Evolutionary conservation across 2,329 filamentous ascomycete species (phyloP).

Genomic region (Stachybotrys echinatus): DNA sequence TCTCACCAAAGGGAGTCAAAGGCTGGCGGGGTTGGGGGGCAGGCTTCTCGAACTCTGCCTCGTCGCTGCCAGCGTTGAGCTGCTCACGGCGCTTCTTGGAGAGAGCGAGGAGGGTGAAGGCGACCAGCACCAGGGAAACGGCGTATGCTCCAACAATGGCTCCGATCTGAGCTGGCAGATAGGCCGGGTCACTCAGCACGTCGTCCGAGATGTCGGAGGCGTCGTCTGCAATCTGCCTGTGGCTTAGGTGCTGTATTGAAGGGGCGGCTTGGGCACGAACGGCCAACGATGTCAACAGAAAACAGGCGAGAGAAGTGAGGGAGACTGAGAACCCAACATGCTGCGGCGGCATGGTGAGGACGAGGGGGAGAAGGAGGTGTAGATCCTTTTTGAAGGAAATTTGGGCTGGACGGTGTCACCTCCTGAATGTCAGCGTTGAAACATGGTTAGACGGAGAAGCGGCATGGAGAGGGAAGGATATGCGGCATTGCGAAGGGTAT

Average conservation of each 20-base stretch:
- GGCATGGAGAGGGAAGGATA: slow-evolving; percentile 35
- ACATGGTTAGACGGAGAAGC: slow-evolving; percentile 43
- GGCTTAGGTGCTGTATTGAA: slow-evolving; percentile 15
- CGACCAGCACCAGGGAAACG: slow-evolving; percentile 68
- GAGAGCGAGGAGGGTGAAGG: slow-evolving; percentile 58
- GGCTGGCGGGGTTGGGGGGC: slow-evolving; percentile 2
- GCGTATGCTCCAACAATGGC: slow-evolving; percentile 82
- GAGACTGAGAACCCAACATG: background rate
- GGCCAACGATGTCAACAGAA: slow-evolving; percentile 18
- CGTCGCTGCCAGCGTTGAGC: slow-evolving; percentile 46
- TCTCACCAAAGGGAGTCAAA: slow-evolving; percentile 8
- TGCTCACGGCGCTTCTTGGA: slow-evolving; percentile 49
- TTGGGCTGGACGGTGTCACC: slow-evolving; percentile 30
- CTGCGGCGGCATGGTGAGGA: slow-evolving; percentile 33
- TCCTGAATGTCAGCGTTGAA: slow-evolving; percentile 42
- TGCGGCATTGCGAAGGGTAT: slow-evolving; percentile 45
- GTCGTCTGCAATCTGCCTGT: slow-evolving; percentile 48
- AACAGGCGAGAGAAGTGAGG: slow-evolving; percentile 20
- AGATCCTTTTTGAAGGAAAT: slow-evolving; percentile 21
- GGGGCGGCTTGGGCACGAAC: slow-evolving; percentile 24
- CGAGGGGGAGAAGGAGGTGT: slow-evolving; percentile 15
- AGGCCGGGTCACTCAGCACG: slow-evolving; percentile 54
- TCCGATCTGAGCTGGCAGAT: slow-evolving; percentile 76
- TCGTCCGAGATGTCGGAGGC: slow-evolving; percentile 53
- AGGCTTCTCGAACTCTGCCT: slow-evolving; percentile 35